Evolutionary conservation across 192 early-diverging fungal species (phyloP).

Genomic region (Linnemannia elongata): DNA sequence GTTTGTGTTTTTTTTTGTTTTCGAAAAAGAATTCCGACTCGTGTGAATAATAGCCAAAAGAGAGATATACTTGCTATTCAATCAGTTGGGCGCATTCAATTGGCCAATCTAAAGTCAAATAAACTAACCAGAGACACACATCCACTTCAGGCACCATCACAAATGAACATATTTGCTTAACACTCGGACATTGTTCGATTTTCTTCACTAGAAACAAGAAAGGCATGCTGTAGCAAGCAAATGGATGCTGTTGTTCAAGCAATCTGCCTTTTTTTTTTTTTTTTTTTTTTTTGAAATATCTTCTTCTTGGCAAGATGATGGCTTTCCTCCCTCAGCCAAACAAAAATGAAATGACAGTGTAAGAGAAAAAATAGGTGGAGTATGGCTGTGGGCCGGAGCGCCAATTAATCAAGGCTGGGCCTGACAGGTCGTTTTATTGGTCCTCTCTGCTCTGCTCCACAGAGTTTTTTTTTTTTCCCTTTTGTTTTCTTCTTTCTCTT

Average conservation of each 20-base stretch:
- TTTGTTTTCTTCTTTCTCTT: background rate
- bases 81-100: background rate
- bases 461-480: background rate
- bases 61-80: background rate
- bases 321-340: background rate
- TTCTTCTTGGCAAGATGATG: background rate
- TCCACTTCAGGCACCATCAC: background rate
- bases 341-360: background rate
- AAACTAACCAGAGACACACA: conserved; percentile 1
- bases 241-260: background rate
- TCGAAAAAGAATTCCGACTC: background rate
- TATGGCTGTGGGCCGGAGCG: background rate
- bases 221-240: background rate
- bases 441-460: background rate
- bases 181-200: background rate
- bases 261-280: background rate
- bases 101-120: background rate
- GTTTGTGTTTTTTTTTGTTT: background rate
- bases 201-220: background rate
- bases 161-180: background rate
- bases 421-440: background rate
- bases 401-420: background rate
- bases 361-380: background rate
- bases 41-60: background rate
- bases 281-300: background rate